Percentiles rank a stretch among this genome's conserved stretches.
Conservation (phyloP, 495 filamentous ascomycete genomes). For the Xylaria flabelliformis region DNA sequence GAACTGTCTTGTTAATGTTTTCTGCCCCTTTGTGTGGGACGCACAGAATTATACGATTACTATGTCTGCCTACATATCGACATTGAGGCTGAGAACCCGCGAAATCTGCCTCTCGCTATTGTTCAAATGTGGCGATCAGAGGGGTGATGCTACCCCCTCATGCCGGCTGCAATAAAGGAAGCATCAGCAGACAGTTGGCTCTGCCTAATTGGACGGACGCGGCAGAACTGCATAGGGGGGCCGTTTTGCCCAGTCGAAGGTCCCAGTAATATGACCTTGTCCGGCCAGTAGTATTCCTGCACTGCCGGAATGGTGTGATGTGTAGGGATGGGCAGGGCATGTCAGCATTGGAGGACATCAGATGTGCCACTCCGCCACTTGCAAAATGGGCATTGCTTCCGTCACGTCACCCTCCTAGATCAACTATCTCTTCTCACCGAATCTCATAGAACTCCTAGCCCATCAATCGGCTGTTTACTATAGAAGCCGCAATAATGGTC, state of each 20-base stretch:
- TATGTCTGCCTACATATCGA: too few relatives aligned
- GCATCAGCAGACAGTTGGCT: conserved; percentile 8
- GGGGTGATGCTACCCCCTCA: background rate
- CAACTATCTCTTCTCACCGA: too few relatives aligned
- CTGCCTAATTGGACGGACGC: background rate
- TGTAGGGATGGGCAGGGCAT: background rate
- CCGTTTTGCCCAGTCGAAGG: background rate
- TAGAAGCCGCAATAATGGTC: too few relatives aligned
- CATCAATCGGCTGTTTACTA: too few relatives aligned
- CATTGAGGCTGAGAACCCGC: too few relatives aligned
- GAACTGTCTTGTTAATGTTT: background rate
- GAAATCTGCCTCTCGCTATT: background rate
- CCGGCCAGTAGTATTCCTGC: background rate
- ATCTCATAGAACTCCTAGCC: too few relatives aligned
- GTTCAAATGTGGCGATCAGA: background rate
- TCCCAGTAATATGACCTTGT: background rate
- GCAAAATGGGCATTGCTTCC: background rate
- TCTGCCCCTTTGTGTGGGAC: background rate
- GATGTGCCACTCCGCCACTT: background rate
- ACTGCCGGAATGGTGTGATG: too few relatives aligned
- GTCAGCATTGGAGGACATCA: background rate
- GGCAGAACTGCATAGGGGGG: background rate
- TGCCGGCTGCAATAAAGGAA: background rate
- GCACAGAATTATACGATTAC: background rate
- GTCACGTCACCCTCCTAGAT: too few relatives aligned